Base-by-base conservation (phyloP, 352 stramenopile genomes). In the Plasmopara viticola region DNA sequence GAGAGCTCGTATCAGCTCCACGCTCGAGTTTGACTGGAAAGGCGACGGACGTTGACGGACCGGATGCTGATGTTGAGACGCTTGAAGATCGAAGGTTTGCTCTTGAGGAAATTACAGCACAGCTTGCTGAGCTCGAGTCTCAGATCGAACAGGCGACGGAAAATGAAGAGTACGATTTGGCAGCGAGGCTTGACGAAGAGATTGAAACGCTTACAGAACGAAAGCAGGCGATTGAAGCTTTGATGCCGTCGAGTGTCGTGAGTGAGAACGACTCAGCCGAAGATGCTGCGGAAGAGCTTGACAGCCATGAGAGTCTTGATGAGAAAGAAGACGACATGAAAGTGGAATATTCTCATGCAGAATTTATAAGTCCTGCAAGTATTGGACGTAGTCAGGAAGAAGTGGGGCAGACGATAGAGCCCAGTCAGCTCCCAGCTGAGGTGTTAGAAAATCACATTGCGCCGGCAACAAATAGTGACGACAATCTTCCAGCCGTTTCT, bases 141-240 rank as follows among this genome's bases (percentile, higher is more conserved):
- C 59, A 80, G 56, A 90, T 93, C 33, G 78, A 93, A 38, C 61
- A 74, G 25, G 83, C 83, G 2, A 93, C 83, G 0, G 80, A 88
- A 43, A 84, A 86, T 28, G 83, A 93, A 54, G 70, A 93, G 2
- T 90, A 93, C 49, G 83, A 93, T 40, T 56, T 86, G 39, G 83
- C 83, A 35, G 83, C 79, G 10, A 83, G 65, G 30, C 54, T 93
- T 42, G 83, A 93, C 44, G 78, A 90, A 28, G 78, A 86, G 51
- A 67, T 93, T 10, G 76, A 90, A 49, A 42, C 33, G 0, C 62
- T 87, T 34, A 84, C 86, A 54, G 51, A 70, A 14, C 74, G 69
- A 5, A 66, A 84, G 43, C 62, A 72, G 48, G 63, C 62, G 4
- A 66, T 88, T 1, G 40, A 72, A 40, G 63, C 65, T 1, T 64